Evolutionary conservation across 1,284 basidiomycete genomes (phyloP).

Genomic region (Microbotryum scabiosae): DNA sequence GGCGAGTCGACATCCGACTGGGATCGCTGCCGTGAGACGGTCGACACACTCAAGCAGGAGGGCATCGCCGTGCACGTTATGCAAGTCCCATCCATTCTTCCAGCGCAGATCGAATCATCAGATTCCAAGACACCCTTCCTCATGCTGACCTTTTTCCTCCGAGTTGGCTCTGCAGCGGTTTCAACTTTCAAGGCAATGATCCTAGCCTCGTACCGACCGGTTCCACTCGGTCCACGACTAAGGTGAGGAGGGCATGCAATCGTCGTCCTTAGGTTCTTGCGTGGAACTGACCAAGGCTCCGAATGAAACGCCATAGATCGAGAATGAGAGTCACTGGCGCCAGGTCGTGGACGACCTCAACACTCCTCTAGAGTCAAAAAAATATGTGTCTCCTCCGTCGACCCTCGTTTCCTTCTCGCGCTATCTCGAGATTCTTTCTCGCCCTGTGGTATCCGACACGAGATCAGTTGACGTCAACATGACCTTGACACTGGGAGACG

Average conservation of each 20-base stretch:
- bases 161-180: constrained; percentile 44
- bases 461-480: constrained; percentile 49
- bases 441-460: too few relatives aligned
- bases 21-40: constrained; percentile 23
- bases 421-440: too few relatives aligned
- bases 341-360: constrained; percentile 46
- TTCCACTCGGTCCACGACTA: constrained; percentile 3
- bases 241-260: constrained; percentile 26
- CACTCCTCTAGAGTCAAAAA: constrained; percentile 35
- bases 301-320: constrained; percentile 45
- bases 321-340: constrained; percentile 70
- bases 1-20: constrained; percentile 32
- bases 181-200: constrained; percentile 75
- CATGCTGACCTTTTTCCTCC: background rate
- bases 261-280: background rate
- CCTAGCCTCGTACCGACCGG: constrained; percentile 45
- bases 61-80: constrained; percentile 35
- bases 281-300: constrained; percentile 2
- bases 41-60: constrained; percentile 22
- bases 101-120: too few relatives aligned
- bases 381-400: constrained; percentile 50
- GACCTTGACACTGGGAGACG: constrained; percentile 65
- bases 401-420: too few relatives aligned
- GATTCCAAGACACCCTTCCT: background rate
- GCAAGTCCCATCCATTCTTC: constrained; percentile 12